Evolutionary conservation across 352 stramenopile species (phyloP).

Genomic region (Phytopythium helicoides): DNA sequence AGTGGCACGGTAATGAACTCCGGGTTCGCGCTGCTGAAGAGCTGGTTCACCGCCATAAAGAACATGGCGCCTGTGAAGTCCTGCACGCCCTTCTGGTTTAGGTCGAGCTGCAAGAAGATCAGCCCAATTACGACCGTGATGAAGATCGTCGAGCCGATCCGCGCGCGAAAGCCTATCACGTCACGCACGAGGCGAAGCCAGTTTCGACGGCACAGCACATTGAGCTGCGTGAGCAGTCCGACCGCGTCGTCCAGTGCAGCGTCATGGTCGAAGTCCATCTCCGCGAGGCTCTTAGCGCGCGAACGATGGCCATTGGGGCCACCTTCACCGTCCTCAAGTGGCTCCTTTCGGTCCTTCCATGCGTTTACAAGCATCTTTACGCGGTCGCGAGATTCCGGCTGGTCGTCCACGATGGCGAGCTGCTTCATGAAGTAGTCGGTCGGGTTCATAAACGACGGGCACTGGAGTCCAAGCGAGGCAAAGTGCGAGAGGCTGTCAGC

Average conservation of each 20-base stretch:
- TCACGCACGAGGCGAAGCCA: slow-evolving; percentile 27
- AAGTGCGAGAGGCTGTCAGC: slow-evolving; percentile 37
- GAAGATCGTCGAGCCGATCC: slow-evolving; percentile 28
- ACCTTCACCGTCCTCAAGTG: neutral
- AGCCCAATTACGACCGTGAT: slow-evolving; percentile 30
- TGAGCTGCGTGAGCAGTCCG: slow-evolving; percentile 12
- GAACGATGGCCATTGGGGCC: neutral
- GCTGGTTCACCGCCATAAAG: slow-evolving; percentile 34
- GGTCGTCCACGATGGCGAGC: slow-evolving; percentile 28
- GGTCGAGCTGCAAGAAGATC: slow-evolving; percentile 31
- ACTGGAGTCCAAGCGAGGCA: slow-evolving; percentile 20
- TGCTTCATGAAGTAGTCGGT: slow-evolving; percentile 47
- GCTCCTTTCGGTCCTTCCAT: slow-evolving; percentile 8
- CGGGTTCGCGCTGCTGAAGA: slow-evolving; percentile 26
- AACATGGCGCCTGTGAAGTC: slow-evolving; percentile 38
- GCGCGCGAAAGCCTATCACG: slow-evolving; percentile 25
- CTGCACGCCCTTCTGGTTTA: slow-evolving; percentile 27
- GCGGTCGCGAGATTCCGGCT: slow-evolving; percentile 16
- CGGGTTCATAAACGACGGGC: slow-evolving; percentile 38
- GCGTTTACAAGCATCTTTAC: slow-evolving; percentile 19
- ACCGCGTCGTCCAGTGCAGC: slow-evolving; percentile 7
- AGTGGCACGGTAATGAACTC: slow-evolving; percentile 31
- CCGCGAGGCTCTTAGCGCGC: neutral
- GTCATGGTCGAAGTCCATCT: slow-evolving; percentile 6
- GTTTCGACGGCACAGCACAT: slow-evolving; percentile 30